Conservation (phyloP, 192 early-diverging fungal species). For the Fimicolochytrium jonesii region DNA sequence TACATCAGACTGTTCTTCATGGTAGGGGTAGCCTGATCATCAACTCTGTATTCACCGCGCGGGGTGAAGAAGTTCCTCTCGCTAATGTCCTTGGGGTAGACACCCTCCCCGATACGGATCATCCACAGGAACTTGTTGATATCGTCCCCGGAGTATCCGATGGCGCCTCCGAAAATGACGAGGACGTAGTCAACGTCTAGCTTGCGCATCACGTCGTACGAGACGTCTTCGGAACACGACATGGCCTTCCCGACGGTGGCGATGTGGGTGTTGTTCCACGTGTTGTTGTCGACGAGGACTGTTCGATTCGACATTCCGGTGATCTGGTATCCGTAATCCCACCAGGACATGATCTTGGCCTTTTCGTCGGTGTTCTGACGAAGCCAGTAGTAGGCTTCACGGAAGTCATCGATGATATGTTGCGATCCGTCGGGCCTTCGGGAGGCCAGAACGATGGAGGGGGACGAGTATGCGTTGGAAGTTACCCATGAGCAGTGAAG, state of each 20-base stretch:
- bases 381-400: slow-evolving; percentile 99
- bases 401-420: slow-evolving; percentile 98
- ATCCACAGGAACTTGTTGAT: slow-evolving; percentile 99
- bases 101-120: slow-evolving; percentile 97
- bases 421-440: slow-evolving; percentile 83
- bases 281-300: slow-evolving; percentile 99
- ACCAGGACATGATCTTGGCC: slow-evolving; percentile 98
- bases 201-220: slow-evolving; percentile 84
- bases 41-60: slow-evolving; percentile 89
- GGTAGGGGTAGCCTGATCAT: slow-evolving; percentile 78
- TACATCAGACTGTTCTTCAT: slow-evolving; percentile 96
- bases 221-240: slow-evolving; percentile 83
- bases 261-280: slow-evolving; percentile 99
- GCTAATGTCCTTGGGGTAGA: slow-evolving; percentile 91
- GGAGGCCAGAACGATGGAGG: slow-evolving; percentile 95
- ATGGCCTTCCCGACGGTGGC: slow-evolving; percentile 96
- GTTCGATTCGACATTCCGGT: slow-evolving; percentile 98
- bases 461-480: slow-evolving; percentile 95
- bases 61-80: slow-evolving; percentile 86
- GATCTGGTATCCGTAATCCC: slow-evolving; percentile 99
- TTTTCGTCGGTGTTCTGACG: slow-evolving; percentile 91
- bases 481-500: slow-evolving; percentile 99
- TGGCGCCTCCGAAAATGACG: slow-evolving; percentile 91
- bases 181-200: slow-evolving; percentile 98
- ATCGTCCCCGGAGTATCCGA: slow-evolving; percentile 99